Evolutionary conservation across 208 protist genomes (phyloP), one percentile per base, ranked within the genome.

Genomic region (Willaertia magna): DNA sequence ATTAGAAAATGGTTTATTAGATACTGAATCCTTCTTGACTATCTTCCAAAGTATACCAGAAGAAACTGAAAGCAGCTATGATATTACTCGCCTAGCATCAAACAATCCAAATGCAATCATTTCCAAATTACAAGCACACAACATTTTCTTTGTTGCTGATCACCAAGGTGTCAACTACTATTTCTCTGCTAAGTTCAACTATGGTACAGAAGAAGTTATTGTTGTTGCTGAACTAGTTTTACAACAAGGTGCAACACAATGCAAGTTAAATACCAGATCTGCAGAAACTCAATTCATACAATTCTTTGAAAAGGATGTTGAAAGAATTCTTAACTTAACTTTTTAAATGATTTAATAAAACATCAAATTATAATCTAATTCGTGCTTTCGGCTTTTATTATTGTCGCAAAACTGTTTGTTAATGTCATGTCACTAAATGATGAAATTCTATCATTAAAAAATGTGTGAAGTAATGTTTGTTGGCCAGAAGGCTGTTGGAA

Each of bases 1-100:
- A 6, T 22, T 42, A 16, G 48, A 85, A 30, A 44, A 44, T 84
- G 79, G 79, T 34, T 20, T 40, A 34, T 2, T 87, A 11, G 22
- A 26, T 4, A 84, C 83, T 39, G 49, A 87, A 34, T n/a, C 87
- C 22, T 88, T 81, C 30, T n/a, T 88, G 2, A 12, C 9, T 30
- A 26, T 82, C 18, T 88, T 85, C 85, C 20, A 47, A 74, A 55
- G 34, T 30, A 84, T 88, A 18, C 55, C 67, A 49, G 84, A 85
- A 40, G 83, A 88, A 48, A 81, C 12, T 39, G 82, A 87, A 74
- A 48, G 30, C 26, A 46, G 83, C 14, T 6, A 1, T 44, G 18
- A 61, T 22, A n/a, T 42, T 52, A 6, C 20, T 20, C 26, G 22
- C 18, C n/a, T 30, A 18, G 16, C 47, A 20, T 34, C 86, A 12